Percentiles rank a stretch among this genome's conserved stretches.
Conservation (phyloP, 2,329 filamentous ascomycete species). For the Fusarium musae region DNA sequence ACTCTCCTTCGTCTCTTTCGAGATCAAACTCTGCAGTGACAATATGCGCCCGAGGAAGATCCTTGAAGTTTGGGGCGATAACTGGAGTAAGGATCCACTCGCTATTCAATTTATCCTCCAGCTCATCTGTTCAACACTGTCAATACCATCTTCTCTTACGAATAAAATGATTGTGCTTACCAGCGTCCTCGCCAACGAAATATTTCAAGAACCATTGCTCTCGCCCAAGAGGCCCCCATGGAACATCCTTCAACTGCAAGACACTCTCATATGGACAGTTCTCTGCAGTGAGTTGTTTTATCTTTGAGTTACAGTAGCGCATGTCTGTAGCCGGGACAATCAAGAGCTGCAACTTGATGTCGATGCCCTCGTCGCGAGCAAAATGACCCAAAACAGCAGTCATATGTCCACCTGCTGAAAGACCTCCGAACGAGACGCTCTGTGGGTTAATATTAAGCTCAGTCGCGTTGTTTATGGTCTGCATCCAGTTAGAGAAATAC, state of each 20-base stretch:
- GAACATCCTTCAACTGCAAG: accelerated
- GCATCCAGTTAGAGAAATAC: accelerated
- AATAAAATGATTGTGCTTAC: accelerated
- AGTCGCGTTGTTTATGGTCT: not conserved
- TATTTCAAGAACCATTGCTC: constrained; percentile 4
- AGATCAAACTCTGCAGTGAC: not conserved
- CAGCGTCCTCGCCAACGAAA: not conserved
- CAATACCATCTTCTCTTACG: accelerated
- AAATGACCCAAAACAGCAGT: not conserved
- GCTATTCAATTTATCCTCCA: not conserved
- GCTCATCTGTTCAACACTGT: not conserved
- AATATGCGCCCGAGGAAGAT: not conserved
- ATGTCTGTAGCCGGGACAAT: constrained; percentile 4
- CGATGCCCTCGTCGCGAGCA: not conserved
- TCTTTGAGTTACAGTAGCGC: not conserved
- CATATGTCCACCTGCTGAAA: constrained; percentile 2
- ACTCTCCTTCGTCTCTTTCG: constrained; percentile 2
- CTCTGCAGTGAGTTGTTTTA: not conserved
- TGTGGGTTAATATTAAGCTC: not conserved
- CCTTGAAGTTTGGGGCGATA: not conserved
- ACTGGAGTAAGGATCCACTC: constrained; percentile 7
- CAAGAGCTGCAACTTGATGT: not conserved
- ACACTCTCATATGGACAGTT: not conserved
- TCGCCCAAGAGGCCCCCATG: not conserved
- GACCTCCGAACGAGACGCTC: not conserved